phyloP scores from a whole-genome alignment of 2,329 filamentous ascomycete species.

The Venturia aucupariae region DNA sequence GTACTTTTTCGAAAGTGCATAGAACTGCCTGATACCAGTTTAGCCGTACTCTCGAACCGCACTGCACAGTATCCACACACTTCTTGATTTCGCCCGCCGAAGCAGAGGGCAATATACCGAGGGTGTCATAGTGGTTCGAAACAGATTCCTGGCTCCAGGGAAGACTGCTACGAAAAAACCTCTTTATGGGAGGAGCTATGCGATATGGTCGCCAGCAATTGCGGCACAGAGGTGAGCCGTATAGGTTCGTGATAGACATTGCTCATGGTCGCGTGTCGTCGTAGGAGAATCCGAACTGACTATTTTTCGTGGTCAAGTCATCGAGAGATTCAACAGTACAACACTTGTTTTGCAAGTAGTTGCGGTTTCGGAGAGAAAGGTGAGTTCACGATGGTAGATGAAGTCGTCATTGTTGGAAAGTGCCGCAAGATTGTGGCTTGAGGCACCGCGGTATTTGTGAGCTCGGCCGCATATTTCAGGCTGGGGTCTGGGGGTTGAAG shows the following conservation, averaged over 20 bases:
- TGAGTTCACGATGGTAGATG: background rate
- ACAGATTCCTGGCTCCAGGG: constrained; percentile 23
- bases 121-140: constrained; percentile 69
- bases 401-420: background rate
- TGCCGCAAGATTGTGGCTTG: background rate
- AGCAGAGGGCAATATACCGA: constrained; percentile 63
- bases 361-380: background rate
- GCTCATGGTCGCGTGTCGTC: background rate
- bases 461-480: background rate
- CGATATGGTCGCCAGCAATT: constrained; percentile 2
- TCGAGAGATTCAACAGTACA: background rate
- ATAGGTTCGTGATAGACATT: constrained; percentile 2
- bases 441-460: background rate
- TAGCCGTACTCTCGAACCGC: background rate
- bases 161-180: constrained; percentile 15
- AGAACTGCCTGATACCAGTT: constrained; percentile 54
- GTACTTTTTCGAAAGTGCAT: constrained; percentile 79
- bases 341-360: background rate
- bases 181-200: background rate
- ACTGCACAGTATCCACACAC: constrained; percentile 33
- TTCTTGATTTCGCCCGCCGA: constrained; percentile 75
- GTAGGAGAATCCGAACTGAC: background rate
- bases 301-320: background rate
- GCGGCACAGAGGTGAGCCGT: constrained; percentile 1
- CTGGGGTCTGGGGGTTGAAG: background rate